Percentiles rank a stretch among this genome's conserved stretches.
Conservation (phyloP, 2,329 filamentous ascomycete genomes). For the Exophiala alcalophila region DNA sequence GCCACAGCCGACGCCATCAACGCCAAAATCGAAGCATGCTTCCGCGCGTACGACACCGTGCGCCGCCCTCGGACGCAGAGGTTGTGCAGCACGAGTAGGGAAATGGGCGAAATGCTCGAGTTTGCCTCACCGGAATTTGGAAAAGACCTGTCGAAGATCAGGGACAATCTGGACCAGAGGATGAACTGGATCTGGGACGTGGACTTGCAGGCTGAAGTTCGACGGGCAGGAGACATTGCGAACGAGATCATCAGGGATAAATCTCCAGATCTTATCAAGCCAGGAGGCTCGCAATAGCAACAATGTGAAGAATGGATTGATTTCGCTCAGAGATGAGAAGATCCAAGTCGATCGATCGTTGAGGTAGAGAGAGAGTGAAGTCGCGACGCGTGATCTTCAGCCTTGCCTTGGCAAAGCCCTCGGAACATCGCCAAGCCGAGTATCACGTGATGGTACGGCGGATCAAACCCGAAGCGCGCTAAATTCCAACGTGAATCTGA, state of each 20-base stretch:
- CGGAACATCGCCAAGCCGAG: too few relatives aligned
- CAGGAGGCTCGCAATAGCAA: too few relatives aligned
- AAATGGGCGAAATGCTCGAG: conserved; percentile 5
- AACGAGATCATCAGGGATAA: background rate
- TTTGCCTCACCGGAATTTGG: conserved; percentile 1
- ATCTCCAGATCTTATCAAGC: too few relatives aligned
- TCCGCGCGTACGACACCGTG: conserved; percentile 1
- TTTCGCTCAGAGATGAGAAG: too few relatives aligned
- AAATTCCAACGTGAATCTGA: too few relatives aligned
- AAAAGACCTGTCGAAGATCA: background rate
- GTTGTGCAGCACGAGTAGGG: conserved; percentile 1
- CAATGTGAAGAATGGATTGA: too few relatives aligned
- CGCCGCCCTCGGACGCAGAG: conserved; percentile 3
- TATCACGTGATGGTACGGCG: too few relatives aligned
- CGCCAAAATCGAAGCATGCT: conserved; percentile 3
- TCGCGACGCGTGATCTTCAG: too few relatives aligned
- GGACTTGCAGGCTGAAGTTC: conserved; percentile 1
- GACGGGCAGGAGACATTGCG: background rate
- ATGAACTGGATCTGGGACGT: conserved; percentile 7
- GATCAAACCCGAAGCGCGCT: too few relatives aligned
- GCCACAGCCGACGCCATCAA: background rate
- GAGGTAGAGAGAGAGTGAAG: too few relatives aligned
- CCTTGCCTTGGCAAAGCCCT: too few relatives aligned
- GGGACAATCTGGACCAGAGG: conserved; percentile 8
- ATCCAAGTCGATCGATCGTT: too few relatives aligned